Conservation (phyloP, 73 alveolate genomes). For the Paramecium octaurelia region DNA sequence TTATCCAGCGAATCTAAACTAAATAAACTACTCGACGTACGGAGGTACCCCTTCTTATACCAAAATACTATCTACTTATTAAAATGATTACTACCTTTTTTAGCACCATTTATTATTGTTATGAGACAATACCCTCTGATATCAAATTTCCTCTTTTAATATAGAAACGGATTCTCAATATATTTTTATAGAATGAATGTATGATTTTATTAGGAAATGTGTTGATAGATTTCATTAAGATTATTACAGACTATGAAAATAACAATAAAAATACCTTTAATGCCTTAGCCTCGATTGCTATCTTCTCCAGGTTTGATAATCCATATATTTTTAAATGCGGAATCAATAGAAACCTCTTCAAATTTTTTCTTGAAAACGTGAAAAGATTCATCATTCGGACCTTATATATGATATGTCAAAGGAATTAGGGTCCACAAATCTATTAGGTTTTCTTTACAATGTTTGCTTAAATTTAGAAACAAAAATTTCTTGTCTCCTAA, state of each 20-base stretch:
- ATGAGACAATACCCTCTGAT: conserved; percentile 86
- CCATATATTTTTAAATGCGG: conserved; percentile 52
- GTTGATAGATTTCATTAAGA: conserved; percentile 36
- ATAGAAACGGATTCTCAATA: conserved; percentile 92
- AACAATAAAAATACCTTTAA: conserved; percentile 8
- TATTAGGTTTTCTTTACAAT: conserved; percentile 66
- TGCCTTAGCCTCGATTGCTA: conserved; percentile 71
- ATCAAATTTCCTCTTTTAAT: conserved; percentile 94
- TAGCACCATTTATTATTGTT: conserved; percentile 77
- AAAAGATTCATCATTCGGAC: conserved; percentile 72
- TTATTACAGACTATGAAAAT: conserved; percentile 30
- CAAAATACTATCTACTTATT: conserved; percentile 66
- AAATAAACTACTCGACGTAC: conserved; percentile 83
- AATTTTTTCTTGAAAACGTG: conserved; percentile 52
- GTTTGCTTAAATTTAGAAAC: conserved; percentile 73
- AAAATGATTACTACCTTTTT: conserved; percentile 37
- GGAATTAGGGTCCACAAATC: conserved; percentile 73
- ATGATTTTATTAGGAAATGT: conserved; percentile 54
- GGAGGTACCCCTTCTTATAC: conserved; percentile 81
- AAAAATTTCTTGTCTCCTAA: conserved; percentile 80
- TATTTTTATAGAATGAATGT: conserved; percentile 89
- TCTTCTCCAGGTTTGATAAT: conserved; percentile 71
- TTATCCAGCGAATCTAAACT: conserved; percentile 65
- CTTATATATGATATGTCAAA: conserved; percentile 81
- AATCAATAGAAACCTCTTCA: conserved; percentile 13